phyloP scores from a whole-genome alignment of 1,284 basidiomycete genomes.

The Boletus sp. region DNA sequence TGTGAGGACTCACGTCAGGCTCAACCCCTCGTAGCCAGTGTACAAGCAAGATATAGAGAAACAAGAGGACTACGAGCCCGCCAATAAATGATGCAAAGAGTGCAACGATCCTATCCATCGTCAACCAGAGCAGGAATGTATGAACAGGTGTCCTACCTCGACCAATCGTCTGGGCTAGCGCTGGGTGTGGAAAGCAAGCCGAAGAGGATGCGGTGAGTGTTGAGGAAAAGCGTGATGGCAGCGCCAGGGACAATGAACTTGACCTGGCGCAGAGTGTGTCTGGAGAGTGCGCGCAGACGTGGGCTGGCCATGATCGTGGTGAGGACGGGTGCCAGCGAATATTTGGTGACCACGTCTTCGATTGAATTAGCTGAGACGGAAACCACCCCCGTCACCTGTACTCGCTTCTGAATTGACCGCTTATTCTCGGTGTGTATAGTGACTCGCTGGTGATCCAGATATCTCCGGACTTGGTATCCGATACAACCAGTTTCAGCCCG shows the following conservation, averaged over 20 bases:
- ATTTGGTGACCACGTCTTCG: neutral
- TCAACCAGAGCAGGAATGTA: constrained; percentile 3
- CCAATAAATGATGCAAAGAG: constrained; percentile 49
- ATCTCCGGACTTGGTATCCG: neutral
- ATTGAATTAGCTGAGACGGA: constrained; percentile 11
- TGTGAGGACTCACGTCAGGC: constrained; percentile 54
- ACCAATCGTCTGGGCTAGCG: constrained; percentile 39
- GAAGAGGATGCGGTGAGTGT: constrained; percentile 49
- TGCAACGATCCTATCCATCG: constrained; percentile 44
- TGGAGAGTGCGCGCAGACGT: constrained; percentile 24
- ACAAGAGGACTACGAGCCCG: constrained; percentile 57
- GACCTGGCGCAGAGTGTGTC: constrained; percentile 60
- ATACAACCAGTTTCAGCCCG: neutral
- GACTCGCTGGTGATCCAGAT: neutral
- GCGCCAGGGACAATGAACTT: constrained; percentile 71
- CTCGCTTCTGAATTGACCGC: constrained; percentile 5
- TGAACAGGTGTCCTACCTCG: constrained; percentile 42
- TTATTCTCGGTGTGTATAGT: neutral
- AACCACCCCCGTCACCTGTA: constrained; percentile 15
- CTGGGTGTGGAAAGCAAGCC: constrained; percentile 35
- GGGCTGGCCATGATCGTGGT: constrained; percentile 17
- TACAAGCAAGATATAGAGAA: constrained; percentile 64
- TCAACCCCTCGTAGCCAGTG: constrained; percentile 61
- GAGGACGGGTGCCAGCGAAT: neutral
- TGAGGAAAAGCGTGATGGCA: constrained; percentile 54